Conservation (phyloP, 805 yeast species). For the Spathaspora arborariae region DNA sequence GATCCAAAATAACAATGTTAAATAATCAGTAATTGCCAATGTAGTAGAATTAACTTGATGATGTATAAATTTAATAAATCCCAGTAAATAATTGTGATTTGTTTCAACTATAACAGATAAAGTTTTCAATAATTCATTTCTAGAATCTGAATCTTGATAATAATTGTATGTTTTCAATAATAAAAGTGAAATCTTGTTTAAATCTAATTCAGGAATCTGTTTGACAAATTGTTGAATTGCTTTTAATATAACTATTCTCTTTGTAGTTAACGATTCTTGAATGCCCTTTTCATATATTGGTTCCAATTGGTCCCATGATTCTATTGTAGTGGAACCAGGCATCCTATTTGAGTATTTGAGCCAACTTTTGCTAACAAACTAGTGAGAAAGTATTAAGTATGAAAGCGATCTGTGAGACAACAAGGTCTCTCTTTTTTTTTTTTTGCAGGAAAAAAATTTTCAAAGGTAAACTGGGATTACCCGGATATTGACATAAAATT, state of each 20-base stretch:
- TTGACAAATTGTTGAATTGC: constrained; percentile 22
- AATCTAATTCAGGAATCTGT: constrained; percentile 17
- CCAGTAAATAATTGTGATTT: constrained; percentile 29
- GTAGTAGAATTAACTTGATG: constrained; percentile 20
- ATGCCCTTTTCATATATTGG: constrained; percentile 18
- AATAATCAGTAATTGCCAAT: constrained; percentile 53
- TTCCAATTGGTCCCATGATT: constrained; percentile 21
- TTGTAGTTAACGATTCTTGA: constrained; percentile 32
- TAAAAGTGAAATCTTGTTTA: constrained; percentile 17
- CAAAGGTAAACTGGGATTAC: neutral
- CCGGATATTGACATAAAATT: neutral
- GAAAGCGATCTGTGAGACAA: neutral
- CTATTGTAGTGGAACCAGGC: neutral
- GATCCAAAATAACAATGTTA: constrained; percentile 58
- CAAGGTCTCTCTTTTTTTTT: no score
- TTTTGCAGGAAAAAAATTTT: neutral
- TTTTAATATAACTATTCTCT: constrained; percentile 31
- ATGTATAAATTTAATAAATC: constrained; percentile 37
- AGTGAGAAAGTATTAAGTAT: neutral
- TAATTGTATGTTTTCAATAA: constrained; percentile 47
- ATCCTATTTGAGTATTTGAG: neutral
- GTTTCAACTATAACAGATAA: constrained; percentile 33
- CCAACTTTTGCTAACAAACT: neutral
- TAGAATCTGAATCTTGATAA: constrained; percentile 50
- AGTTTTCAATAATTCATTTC: constrained; percentile 37